Evolutionary conservation across 257 asterid species (phyloP).

Genomic region (Thymus quinquecostatus): DNA sequence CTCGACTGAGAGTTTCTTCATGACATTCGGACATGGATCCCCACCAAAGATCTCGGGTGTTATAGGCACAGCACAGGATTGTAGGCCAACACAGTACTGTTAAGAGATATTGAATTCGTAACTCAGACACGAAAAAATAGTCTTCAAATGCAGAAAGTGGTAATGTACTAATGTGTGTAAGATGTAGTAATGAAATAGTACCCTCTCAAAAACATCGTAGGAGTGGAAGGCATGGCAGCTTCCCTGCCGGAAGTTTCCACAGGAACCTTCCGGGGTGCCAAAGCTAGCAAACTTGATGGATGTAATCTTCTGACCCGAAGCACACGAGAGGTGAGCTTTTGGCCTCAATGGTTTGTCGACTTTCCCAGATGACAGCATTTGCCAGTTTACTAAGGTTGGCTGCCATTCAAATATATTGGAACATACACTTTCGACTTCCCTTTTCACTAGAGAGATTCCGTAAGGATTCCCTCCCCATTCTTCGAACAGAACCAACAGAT

Average conservation of each 20-base stretch:
- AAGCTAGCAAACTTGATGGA: slow-evolving; percentile 91
- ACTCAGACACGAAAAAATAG: slow-evolving; percentile 6
- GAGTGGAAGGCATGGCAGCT: slow-evolving; percentile 84
- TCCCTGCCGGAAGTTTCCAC: slow-evolving; percentile 80
- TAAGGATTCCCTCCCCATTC: slow-evolving; percentile 94
- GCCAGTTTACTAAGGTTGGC: slow-evolving; percentile 73
- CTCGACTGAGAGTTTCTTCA: slow-evolving; percentile 96
- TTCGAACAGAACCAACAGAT: slow-evolving; percentile 78
- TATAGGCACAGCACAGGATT: slow-evolving; percentile 76
- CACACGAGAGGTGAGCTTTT: slow-evolving; percentile 81
- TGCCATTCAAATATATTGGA: slow-evolving; percentile 88
- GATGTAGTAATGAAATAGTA: slow-evolving; percentile 29
- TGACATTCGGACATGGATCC: slow-evolving; percentile 85
- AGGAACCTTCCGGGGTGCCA: slow-evolving; percentile 82
- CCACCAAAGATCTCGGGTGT: slow-evolving; percentile 95
- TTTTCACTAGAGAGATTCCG: slow-evolving; percentile 67
- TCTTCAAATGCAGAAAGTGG: slow-evolving; percentile 9
- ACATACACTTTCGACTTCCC: slow-evolving; percentile 76
- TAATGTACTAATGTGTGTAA: slow-evolving; percentile 2
- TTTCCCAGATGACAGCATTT: slow-evolving; percentile 67
- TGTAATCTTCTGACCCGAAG: slow-evolving; percentile 68
- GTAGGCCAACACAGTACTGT: slow-evolving; percentile 85
- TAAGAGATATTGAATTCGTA: slow-evolving; percentile 10
- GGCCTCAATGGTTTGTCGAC: slow-evolving; percentile 77
- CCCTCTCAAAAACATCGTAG: slow-evolving; percentile 80